Conservation (phyloP, 441 rosid species). For the Erodium chrysanthum region DNA sequence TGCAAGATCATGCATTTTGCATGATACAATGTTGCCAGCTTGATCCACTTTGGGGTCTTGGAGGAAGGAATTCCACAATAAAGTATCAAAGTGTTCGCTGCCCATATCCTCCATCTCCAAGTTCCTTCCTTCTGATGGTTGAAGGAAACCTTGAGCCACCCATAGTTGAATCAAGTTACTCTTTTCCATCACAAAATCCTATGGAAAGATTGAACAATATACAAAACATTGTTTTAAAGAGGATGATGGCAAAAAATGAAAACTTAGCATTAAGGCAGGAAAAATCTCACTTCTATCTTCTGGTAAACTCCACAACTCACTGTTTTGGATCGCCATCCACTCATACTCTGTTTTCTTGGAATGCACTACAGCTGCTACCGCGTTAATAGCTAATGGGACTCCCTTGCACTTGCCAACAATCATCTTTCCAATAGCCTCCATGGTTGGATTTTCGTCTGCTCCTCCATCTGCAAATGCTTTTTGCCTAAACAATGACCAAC, state of each 20-base stretch:
- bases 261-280: constrained; percentile 1
- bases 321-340: constrained; percentile 9
- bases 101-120: constrained; percentile 8
- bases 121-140: not conserved
- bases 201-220: constrained; percentile 14
- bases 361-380: constrained; percentile 9
- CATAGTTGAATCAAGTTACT: constrained; percentile 9
- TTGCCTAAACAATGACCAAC: constrained; percentile 17
- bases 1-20: constrained; percentile 18
- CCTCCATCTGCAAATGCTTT: constrained; percentile 2
- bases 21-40: not conserved
- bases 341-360: not conserved
- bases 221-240: constrained; percentile 14
- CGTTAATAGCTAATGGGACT: constrained; percentile 13
- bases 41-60: constrained; percentile 5
- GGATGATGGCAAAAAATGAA: constrained; percentile 5
- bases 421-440: constrained; percentile 10
- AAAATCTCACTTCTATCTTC: not conserved
- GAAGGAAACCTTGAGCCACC: constrained; percentile 18
- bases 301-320: not conserved
- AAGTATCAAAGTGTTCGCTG: not conserved
- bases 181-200: constrained; percentile 1
- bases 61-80: constrained; percentile 3
- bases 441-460: not conserved
- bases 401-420: constrained; percentile 17